Percentiles rank a stretch among this genome's conserved stretches.
Evolutionary conservation across 1,284 basidiomycete species (phyloP).

Genomic region (Coriolopsis trogii): DNA sequence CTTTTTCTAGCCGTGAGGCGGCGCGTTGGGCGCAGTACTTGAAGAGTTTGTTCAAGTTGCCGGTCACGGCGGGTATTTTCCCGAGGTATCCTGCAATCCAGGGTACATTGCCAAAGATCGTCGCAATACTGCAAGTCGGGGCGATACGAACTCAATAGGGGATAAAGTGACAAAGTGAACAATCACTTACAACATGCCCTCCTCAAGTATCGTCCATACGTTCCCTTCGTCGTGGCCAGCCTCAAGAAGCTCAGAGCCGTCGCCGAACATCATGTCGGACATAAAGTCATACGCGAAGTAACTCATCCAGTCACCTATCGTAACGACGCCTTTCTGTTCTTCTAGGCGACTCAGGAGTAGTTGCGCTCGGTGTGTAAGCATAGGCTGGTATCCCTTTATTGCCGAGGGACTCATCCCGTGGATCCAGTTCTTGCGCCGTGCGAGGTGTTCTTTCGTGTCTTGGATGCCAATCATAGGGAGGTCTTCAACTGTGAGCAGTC

Average conservation of each 20-base stretch:
- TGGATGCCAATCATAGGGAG: neutral
- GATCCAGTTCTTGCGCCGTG: constrained; percentile 27
- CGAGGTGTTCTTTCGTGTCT: constrained; percentile 19
- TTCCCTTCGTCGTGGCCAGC: constrained; percentile 15
- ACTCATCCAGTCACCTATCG: constrained; percentile 21
- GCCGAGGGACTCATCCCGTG: constrained; percentile 24
- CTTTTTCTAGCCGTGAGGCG: constrained; percentile 7
- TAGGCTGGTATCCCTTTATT: constrained; percentile 25
- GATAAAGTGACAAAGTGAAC: too few relatives aligned
- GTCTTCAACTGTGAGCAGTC: neutral
- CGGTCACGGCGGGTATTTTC: constrained; percentile 12
- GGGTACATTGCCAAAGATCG: constrained; percentile 16
- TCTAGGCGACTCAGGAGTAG: constrained; percentile 21
- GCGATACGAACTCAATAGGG: neutral
- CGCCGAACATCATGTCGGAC: constrained; percentile 33
- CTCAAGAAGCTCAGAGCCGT: constrained; percentile 24
- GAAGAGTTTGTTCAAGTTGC: constrained; percentile 5
- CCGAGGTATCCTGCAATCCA: constrained; percentile 20
- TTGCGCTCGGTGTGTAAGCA: constrained; percentile 16
- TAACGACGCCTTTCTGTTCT: constrained; percentile 13
- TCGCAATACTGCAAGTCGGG: constrained; percentile 1
- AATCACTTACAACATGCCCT: constrained; percentile 13
- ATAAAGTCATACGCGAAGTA: constrained; percentile 32
- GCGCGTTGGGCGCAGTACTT: constrained; percentile 7
- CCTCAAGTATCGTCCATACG: constrained; percentile 11